These are phyloP conservation scores for Suhomyces guaymorum DNA, from an alignment of 1,139 yeast species.

Conservation along the genomic window DNA sequence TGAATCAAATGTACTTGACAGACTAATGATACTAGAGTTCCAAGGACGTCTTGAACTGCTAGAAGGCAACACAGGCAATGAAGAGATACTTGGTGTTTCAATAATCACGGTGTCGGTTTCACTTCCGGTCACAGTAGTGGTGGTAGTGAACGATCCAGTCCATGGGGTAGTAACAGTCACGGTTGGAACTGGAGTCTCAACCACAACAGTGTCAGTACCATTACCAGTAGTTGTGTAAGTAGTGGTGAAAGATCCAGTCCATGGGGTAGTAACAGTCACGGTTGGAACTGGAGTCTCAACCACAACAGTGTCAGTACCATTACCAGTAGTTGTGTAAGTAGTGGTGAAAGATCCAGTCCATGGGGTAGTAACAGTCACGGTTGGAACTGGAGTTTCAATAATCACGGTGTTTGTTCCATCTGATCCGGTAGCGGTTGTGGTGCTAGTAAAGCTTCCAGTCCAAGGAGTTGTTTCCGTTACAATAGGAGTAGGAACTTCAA, in stretches of 20 bases:
- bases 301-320: slow-evolving; percentile 12
- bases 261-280: slow-evolving; percentile 16
- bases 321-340: slow-evolving; percentile 17
- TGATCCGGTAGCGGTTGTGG: slow-evolving; percentile 16
- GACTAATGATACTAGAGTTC: too few species aligned
- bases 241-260: slow-evolving; percentile 15
- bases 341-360: slow-evolving; percentile 4
- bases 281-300: slow-evolving; percentile 18
- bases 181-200: slow-evolving; percentile 14
- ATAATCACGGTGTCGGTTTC: slow-evolving; percentile 13
- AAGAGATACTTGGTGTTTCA: too few species aligned
- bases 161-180: slow-evolving; percentile 12
- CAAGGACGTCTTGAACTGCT: too few species aligned
- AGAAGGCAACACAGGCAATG: too few species aligned
- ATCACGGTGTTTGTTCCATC: slow-evolving; percentile 19
- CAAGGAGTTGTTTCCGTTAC: slow-evolving; percentile 20
- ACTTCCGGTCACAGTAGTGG: slow-evolving; percentile 6
- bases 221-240: slow-evolving; percentile 7
- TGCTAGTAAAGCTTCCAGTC: slow-evolving; percentile 15
- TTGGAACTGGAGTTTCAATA: slow-evolving; percentile 19
- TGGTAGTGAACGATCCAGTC: slow-evolving; percentile 6
- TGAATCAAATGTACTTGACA: too few species aligned
- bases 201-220: slow-evolving; percentile 10
- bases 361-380: slow-evolving; percentile 13
- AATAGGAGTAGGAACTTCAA: slow-evolving; percentile 18